Conservation (phyloP, 2,329 filamentous ascomycete species). For the Ophiostoma himal-ulmi region DNA sequence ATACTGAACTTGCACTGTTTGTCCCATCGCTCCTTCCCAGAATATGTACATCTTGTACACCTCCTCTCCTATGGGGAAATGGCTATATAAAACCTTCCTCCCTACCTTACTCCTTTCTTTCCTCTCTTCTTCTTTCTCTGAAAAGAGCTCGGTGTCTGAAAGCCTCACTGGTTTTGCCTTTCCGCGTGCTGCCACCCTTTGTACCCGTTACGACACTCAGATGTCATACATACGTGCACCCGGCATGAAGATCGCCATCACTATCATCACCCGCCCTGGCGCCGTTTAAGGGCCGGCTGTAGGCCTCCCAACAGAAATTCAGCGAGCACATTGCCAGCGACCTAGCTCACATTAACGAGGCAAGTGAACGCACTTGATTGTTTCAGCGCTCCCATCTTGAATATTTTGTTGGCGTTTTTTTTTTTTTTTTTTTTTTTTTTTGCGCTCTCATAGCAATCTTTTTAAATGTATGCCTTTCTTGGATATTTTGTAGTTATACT, state of each 20-base stretch:
- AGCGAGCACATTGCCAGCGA: conserved; percentile 29
- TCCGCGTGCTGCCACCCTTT: conserved; percentile 26
- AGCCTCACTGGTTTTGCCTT: conserved; percentile 37
- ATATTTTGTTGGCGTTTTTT: neutral
- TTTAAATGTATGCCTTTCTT: neutral
- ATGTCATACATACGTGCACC: conserved; percentile 31
- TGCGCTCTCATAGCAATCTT: neutral
- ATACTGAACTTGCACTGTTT: neutral
- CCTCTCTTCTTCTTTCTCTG: conserved; percentile 30
- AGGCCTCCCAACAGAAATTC: conserved; percentile 30
- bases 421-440: neutral
- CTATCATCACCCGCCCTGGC: conserved; percentile 29
- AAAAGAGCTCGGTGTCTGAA: conserved; percentile 68
- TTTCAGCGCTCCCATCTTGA: conserved; percentile 11
- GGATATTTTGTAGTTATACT: neutral
- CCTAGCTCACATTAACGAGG: conserved; percentile 37
- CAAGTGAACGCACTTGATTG: conserved; percentile 26
- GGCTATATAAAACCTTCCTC: neutral
- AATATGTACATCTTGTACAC: neutral
- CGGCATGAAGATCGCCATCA: conserved; percentile 28
- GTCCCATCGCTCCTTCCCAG: neutral
- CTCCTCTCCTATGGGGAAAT: neutral
- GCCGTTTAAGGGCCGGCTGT: conserved; percentile 25
- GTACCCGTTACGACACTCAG: conserved; percentile 31
- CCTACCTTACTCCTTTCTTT: neutral